Percentiles rank a stretch among this genome's conserved stretches.
phyloP scores from a whole-genome alignment of 1,284 basidiomycete species.

The Malassezia arunalokei region DNA sequence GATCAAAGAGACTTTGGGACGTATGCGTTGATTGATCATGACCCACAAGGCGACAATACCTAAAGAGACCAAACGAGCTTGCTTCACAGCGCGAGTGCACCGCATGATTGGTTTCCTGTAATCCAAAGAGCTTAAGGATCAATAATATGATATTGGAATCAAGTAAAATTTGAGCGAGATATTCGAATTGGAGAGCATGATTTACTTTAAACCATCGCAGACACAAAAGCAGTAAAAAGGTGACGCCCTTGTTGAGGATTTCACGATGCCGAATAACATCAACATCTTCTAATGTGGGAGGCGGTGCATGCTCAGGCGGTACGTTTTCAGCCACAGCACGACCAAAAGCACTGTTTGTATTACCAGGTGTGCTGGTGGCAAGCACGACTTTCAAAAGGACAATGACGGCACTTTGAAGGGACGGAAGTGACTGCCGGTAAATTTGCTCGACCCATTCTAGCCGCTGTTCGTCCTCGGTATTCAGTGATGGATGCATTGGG shows the following conservation, averaged over 20 bases:
- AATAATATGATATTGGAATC: constrained; percentile 90
- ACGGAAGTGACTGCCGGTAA: constrained; percentile 32
- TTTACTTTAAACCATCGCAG: constrained; percentile 93
- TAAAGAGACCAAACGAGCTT: constrained; percentile 74
- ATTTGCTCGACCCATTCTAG: constrained; percentile 36
- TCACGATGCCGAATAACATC: constrained; percentile 92
- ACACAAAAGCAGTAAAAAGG: constrained; percentile 76
- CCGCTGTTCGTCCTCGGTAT: constrained; percentile 23
- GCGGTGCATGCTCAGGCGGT: constrained; percentile 50
- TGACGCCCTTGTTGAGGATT: constrained; percentile 92
- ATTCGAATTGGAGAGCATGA: constrained; percentile 93
- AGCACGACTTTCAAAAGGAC: constrained; percentile 43
- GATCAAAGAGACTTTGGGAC: constrained; percentile 14
- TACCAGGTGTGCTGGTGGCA: constrained; percentile 40
- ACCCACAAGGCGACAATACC: constrained; percentile 67
- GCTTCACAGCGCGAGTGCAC: constrained; percentile 80
- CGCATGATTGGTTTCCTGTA: constrained; percentile 74
- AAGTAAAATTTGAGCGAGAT: constrained; percentile 81
- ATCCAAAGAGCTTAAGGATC: constrained; percentile 92
- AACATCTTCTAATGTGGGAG: constrained; percentile 79
- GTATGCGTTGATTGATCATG: constrained; percentile 27
- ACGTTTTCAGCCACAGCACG: constrained; percentile 38
- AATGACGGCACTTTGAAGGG: constrained; percentile 40
- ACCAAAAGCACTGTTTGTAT: constrained; percentile 35
- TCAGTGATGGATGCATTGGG: neutral